Conservation (phyloP, 306 rosid species). For the Quercus robur region DNA sequence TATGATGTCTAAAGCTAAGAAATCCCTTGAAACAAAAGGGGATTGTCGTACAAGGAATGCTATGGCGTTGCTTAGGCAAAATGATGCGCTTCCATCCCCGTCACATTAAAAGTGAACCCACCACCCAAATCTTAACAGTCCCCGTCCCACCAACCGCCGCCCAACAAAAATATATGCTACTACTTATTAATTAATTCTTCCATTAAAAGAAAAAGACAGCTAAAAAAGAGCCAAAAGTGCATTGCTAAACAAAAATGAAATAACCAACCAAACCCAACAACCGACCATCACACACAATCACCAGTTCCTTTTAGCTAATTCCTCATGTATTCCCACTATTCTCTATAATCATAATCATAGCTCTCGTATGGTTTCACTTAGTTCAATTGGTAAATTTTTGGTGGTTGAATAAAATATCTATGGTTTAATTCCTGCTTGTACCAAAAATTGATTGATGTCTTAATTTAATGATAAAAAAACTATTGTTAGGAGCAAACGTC, state of each 20-base stretch:
- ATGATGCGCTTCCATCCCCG: background rate
- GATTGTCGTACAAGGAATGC: background rate
- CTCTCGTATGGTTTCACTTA: fast-evolving
- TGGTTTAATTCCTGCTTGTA: fast-evolving
- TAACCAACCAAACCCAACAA: background rate
- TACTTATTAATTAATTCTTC: no score
- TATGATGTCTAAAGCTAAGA: no score
- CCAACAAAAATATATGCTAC: background rate
- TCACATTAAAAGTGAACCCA: background rate
- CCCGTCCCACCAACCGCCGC: background rate
- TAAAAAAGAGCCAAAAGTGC: background rate
- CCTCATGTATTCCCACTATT: no score
- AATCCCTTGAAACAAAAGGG: background rate
- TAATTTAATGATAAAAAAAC: fast-evolving
- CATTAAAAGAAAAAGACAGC: background rate
- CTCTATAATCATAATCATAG: no score
- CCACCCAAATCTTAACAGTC: slow-evolving; percentile 22
- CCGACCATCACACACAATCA: no score
- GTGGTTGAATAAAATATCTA: fast-evolving
- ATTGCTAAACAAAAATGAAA: background rate
- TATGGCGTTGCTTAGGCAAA: background rate
- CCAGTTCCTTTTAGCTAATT: no score
- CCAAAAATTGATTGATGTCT: fast-evolving
- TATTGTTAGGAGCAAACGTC: fast-evolving
- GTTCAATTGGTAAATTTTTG: fast-evolving